Evolutionary conservation across 2,329 filamentous ascomycete genomes (phyloP).

Genomic region (Tolypocladium endophyticum): DNA sequence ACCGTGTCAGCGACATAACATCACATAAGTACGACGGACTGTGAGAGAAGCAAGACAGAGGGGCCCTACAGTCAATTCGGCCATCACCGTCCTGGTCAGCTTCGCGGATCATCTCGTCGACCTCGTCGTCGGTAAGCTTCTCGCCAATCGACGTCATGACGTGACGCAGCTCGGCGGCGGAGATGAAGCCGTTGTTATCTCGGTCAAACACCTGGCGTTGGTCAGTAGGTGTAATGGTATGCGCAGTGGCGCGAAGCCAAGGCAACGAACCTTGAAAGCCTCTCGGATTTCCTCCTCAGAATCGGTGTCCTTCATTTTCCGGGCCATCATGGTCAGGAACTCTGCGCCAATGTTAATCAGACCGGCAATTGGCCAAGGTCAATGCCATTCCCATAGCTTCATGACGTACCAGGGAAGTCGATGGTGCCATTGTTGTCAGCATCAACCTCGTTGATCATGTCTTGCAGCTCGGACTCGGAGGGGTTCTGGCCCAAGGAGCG

Average conservation of each 20-base stretch:
- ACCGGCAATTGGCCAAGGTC: not conserved
- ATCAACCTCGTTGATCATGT: constrained; percentile 92
- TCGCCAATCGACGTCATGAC: constrained; percentile 90
- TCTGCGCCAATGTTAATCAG: constrained; percentile 36
- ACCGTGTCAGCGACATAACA: constrained; percentile 8
- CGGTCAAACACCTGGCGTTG: constrained; percentile 60
- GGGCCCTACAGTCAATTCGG: constrained; percentile 68
- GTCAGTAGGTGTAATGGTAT: not conserved
- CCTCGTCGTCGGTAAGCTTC: constrained; percentile 83
- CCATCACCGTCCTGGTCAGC: constrained; percentile 84
- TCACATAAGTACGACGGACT: not conserved
- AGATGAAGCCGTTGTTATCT: constrained; percentile 88
- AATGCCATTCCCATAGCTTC: not conserved
- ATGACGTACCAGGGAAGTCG: constrained; percentile 68
- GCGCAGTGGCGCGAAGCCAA: not conserved
- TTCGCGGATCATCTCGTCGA: constrained; percentile 89
- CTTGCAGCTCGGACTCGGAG: constrained; percentile 80
- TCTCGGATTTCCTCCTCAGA: constrained; percentile 86
- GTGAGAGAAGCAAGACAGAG: not conserved
- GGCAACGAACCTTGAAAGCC: constrained; percentile 63
- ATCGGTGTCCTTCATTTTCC: constrained; percentile 91
- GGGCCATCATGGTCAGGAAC: constrained; percentile 88
- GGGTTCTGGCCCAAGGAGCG: constrained; percentile 83
- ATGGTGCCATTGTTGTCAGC: constrained; percentile 90
- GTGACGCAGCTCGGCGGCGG: constrained; percentile 75